Evolutionary conservation across 352 stramenopile genomes (phyloP).

Genomic region (Globisporangium paroecandrum): DNA sequence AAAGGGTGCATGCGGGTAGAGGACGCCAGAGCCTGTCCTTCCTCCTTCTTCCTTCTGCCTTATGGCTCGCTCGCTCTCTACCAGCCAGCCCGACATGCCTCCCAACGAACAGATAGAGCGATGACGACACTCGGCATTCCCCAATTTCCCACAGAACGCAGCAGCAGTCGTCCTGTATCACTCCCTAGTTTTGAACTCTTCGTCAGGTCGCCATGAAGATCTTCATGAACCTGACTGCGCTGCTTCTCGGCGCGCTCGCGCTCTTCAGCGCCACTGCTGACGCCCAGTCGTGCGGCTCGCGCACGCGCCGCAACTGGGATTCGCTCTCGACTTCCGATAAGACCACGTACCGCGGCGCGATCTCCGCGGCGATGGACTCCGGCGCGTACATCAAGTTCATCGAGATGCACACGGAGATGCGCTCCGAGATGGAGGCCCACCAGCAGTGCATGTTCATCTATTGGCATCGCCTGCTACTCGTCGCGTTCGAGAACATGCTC

Average conservation of each 20-base stretch:
- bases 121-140: background rate
- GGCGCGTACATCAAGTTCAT: conserved; percentile 23
- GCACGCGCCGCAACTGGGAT: background rate
- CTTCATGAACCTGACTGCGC: background rate
- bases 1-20: background rate
- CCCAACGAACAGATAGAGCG: background rate
- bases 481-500: conserved; percentile 57
- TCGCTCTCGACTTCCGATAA: background rate
- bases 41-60: background rate
- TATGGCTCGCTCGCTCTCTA: background rate
- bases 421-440: conserved; percentile 24
- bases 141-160: background rate
- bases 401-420: conserved; percentile 8
- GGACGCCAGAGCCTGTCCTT: background rate
- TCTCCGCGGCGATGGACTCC: conserved; percentile 24
- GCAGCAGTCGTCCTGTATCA: background rate
- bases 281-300: background rate
- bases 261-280: background rate
- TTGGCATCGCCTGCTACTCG: conserved; percentile 48
- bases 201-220: background rate
- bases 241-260: background rate
- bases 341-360: conserved; percentile 4
- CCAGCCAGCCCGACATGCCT: background rate
- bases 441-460: conserved; percentile 45
- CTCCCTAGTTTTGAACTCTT: background rate